Base-by-base conservation (phyloP, 1,284 basidiomycete species). In the Puccinia polysora region DNA sequence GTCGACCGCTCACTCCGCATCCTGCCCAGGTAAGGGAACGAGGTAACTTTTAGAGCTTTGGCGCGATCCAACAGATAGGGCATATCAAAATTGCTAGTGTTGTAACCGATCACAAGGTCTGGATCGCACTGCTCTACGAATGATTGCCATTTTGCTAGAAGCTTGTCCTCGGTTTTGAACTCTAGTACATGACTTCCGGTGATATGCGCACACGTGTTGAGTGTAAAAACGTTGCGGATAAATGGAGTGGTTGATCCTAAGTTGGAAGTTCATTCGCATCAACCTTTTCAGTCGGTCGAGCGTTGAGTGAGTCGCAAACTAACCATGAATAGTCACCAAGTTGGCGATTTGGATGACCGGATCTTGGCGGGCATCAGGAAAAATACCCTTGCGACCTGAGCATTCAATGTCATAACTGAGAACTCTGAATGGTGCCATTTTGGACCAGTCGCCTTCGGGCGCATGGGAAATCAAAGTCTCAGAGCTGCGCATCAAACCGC, bases 401-500 rank as follows among this genome's bases (percentile, higher is more conserved):
- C 93, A 97, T 80, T 97, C 93, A 76, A 97, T 96, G 85, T 97
- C 93, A 76, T 97, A 97, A 77, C 91, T 94, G 30, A 97, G 84
- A 75, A 96, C 89, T 14, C 93, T 87, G 0, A 97, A 82, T 0
- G 93, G 93, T 0, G 94, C 93, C 65, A 93, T 87, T 74, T 86
- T 88, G 2, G 89, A 88, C 90, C 93, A 97, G 56, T 87, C 84
- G 3, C 89, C 92, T 77, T 96, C 93, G 0, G 93, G 89, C 0
- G 88, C 81, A 80, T 97, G 89, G 0, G 93, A 94, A 62, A 90
- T 86, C 75, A 97, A 87, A 28, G 85, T 83, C 74, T 92, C 85
- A 81, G 87, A 90, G 79, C 91, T 93, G 75, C 0, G 28, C 40
- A 43, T 38, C 59, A 71, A 32, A 73, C 62, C 40, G 36, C 45